A percentile compares a stretch with the other conserved stretches of the same genome.
Conservation (phyloP, 371 early-diverging fungal species). For the Lichtheimia hyalospora region DNA sequence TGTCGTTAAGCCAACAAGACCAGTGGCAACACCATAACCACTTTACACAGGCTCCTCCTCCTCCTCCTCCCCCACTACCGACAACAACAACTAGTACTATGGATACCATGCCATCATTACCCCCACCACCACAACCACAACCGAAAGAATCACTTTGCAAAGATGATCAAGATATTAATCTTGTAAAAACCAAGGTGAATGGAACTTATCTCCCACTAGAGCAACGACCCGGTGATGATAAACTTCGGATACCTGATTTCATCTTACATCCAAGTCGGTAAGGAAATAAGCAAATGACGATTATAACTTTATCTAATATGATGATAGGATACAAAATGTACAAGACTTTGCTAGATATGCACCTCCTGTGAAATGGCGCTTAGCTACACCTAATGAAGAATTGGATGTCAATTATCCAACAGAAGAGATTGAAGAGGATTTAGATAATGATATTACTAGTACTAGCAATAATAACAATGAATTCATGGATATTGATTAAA, state of each 20-base stretch:
- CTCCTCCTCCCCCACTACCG: neutral
- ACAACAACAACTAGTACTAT: slow-evolving; percentile 1
- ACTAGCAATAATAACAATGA: too few relatives aligned
- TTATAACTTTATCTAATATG: neutral
- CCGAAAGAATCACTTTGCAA: neutral
- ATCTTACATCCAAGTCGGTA: slow-evolving; percentile 13
- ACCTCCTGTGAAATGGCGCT: slow-evolving; percentile 9
- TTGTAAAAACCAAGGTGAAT: slow-evolving; percentile 22
- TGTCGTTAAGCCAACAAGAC: slow-evolving; percentile 14
- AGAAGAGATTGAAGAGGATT: neutral
- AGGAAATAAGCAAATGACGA: too few relatives aligned
- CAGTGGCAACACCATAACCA: neutral
- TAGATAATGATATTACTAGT: neutral
- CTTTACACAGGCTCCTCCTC: neutral
- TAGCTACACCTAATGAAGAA: slow-evolving; percentile 12
- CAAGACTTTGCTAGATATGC: neutral
- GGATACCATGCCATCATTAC: neutral
- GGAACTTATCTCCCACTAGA: slow-evolving; percentile 32
- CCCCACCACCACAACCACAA: neutral
- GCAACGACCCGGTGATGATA: slow-evolving; percentile 24
- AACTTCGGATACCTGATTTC: slow-evolving; percentile 37
- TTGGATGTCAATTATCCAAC: neutral
- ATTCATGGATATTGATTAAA: slow-evolving; percentile 7
- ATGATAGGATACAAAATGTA: neutral
- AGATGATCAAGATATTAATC: slow-evolving; percentile 7